Evolutionary conservation across 140 eudicot genomes (phyloP).

Genomic region (Oenanthe javanica): DNA sequence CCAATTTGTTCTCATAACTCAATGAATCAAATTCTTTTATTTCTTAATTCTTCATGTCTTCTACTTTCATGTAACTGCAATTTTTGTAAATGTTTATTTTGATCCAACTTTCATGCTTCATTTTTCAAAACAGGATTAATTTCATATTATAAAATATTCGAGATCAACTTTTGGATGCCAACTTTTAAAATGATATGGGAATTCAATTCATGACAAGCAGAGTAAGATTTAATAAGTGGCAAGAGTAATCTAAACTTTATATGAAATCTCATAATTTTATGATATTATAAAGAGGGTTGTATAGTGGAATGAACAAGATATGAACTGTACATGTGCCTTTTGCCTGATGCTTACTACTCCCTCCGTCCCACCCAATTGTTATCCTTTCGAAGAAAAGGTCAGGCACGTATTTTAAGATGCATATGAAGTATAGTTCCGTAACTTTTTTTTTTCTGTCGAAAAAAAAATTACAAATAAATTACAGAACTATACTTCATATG

Average conservation of each 20-base stretch:
- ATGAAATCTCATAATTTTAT: background rate
- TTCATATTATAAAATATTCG: background rate
- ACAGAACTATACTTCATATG: too few species aligned
- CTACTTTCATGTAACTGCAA: background rate
- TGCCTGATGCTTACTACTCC: background rate
- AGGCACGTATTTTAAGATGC: too few species aligned
- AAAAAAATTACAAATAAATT: too few species aligned
- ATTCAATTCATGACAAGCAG: background rate
- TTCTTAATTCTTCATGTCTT: background rate
- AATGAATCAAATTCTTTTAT: conserved; percentile 22
- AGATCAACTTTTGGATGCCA: background rate
- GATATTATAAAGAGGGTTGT: background rate
- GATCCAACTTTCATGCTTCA: too few species aligned
- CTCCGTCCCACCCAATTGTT: too few species aligned
- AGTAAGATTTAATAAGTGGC: background rate
- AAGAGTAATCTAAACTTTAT: conserved; percentile 8
- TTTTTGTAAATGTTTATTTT: background rate
- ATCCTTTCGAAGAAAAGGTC: too few species aligned
- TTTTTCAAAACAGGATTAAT: background rate
- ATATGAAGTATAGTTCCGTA: too few species aligned
- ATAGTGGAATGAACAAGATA: background rate
- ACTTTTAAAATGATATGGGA: background rate
- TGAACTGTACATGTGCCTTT: conserved; percentile 12
- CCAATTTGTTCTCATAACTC: conserved; percentile 30
- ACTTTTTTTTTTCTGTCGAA: too few species aligned